phyloP scores from a whole-genome alignment of 2,329 filamentous ascomycete species.

The Zymoseptoria pseudotritici region DNA sequence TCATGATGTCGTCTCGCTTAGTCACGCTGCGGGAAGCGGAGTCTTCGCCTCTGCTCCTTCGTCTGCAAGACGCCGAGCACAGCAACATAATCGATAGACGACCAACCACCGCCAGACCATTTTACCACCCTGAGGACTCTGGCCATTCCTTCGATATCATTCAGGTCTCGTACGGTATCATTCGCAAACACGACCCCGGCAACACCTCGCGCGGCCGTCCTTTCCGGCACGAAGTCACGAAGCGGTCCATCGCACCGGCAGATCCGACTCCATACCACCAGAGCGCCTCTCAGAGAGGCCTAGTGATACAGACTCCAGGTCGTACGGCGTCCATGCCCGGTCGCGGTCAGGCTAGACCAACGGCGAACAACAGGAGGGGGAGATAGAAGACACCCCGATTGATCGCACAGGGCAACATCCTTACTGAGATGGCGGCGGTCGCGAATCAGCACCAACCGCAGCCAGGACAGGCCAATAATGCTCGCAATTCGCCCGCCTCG shows the following conservation, averaged over 20 bases:
- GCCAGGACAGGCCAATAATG: conserved; percentile 14
- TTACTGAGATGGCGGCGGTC: conserved; percentile 26
- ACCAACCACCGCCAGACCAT: neutral
- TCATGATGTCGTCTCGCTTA: neutral
- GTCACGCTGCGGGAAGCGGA: neutral
- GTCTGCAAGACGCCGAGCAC: neutral
- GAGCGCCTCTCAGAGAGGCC: neutral
- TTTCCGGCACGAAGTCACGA: neutral
- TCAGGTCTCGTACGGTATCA: neutral
- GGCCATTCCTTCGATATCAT: neutral
- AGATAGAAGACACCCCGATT: neutral
- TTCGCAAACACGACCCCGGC: neutral
- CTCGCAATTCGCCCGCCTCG: conserved; percentile 25
- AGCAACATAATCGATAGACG: neutral
- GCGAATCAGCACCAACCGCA: conserved; percentile 24
- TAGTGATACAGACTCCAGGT: neutral
- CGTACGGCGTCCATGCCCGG: neutral
- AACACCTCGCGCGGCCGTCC: neutral
- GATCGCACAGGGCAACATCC: neutral
- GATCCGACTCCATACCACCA: neutral
- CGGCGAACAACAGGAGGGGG: neutral
- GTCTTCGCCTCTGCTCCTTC: neutral
- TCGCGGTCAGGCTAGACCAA: neutral
- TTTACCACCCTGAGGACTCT: neutral
- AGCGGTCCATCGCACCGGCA: neutral